Base-by-base conservation (phyloP, 73 alveolate genomes). In the Paramecium sexaurelia region DNA sequence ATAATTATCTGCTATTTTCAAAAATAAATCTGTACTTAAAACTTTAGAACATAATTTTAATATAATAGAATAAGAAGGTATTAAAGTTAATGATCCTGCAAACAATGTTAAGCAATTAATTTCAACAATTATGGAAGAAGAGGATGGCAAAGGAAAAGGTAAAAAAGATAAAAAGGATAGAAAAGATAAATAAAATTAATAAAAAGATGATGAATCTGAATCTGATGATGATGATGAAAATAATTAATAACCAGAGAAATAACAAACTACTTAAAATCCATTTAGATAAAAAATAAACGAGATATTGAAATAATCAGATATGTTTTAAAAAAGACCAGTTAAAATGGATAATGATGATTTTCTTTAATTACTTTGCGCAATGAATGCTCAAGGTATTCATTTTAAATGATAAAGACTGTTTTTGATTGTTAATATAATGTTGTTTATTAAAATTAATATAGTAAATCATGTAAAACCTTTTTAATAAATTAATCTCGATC, bases 1-100 rank as follows among this genome's bases (percentile, higher is more conserved):
- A 92, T 94, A 99, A 26, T 94, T 98, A 87, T 98, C 99, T 6
- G 99, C 99, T 11, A 96, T 98, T 7, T 98, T 98, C 92, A 96
- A 97, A 68, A 96, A 97, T 82, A 98, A 97, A 93, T 91, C 96
- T 67, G 95, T 98, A 7, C 91, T 97, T 3, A 94, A 96, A 85
- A 94, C 97, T 95, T 95, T 98, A 26, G 96, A 93, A 67, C 95
- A 95, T 61, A 61, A 61, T 61, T 61, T 61, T 61, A 26, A 61
- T 61, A 26, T 61, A 0, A 61, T 61, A 4, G 83, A 61, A 32
- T 26, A 61, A 61, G 83, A 61, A 61, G 83, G 83, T 22, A 51
- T 51, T 4, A 32, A 61, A 61, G 26, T 29, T 5, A 61, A 61
- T 26, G 83, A 61, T 29, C 39, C 39, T 61, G 47, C 39, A 7